Conservation (phyloP, 305 asterid species). For the Solanum hybrid region DNA sequence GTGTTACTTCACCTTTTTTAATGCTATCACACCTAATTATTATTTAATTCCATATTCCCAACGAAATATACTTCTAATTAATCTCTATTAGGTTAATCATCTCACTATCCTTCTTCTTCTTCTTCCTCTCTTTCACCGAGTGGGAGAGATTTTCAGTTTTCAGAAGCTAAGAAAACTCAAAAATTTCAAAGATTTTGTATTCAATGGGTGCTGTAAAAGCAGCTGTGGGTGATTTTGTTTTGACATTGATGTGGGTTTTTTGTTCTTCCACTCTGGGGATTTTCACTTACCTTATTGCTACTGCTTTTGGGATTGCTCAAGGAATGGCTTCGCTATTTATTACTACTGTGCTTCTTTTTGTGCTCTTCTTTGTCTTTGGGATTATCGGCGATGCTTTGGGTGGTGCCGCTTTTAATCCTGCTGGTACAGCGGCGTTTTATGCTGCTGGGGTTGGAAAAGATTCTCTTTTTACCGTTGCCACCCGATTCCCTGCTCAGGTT, state of each 20-base stretch:
- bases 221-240: constrained; percentile 58
- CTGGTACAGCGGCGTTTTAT: constrained; percentile 74
- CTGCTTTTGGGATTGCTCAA: constrained; percentile 39
- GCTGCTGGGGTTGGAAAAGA: constrained; percentile 67
- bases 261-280: constrained; percentile 60
- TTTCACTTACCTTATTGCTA: constrained; percentile 36
- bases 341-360: constrained; percentile 38
- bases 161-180: neutral
- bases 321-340: constrained; percentile 11
- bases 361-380: constrained; percentile 54
- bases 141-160: neutral
- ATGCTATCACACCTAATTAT: neutral
- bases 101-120: neutral
- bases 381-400: constrained; percentile 59
- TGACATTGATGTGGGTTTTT: constrained; percentile 81
- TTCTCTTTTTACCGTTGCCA: constrained; percentile 57
- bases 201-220: constrained; percentile 41
- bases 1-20: neutral
- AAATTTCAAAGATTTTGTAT: neutral
- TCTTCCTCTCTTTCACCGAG: neutral
- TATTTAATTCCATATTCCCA: neutral
- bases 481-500: constrained; percentile 92
- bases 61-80: neutral
- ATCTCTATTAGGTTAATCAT: neutral
- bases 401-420: constrained; percentile 86